Evolutionary conservation across 2,329 filamentous ascomycete species (phyloP).

Genomic region (Fusarium longipes): DNA sequence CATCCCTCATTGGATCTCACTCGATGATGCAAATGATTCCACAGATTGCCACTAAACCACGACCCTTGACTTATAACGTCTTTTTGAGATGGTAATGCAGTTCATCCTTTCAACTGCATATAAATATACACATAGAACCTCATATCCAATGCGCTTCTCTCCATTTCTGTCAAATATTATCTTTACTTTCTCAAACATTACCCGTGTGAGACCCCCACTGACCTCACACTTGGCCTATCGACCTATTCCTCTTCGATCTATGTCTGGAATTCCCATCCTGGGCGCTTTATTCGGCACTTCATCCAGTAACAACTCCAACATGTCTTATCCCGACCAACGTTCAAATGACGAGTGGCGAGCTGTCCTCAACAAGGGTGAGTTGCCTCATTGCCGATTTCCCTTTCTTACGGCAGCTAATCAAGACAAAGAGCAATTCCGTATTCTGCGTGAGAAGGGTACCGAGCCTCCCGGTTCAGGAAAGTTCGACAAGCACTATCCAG

Average conservation of each 20-base stretch:
- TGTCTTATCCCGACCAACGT: constrained; percentile 84
- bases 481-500: constrained; percentile 87
- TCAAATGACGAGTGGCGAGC: constrained; percentile 88
- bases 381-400: not conserved
- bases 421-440: constrained; percentile 90
- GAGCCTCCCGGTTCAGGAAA: constrained; percentile 83
- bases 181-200: constrained; percentile 60
- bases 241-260: constrained; percentile 61
- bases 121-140: constrained; percentile 19
- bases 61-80: constrained; percentile 15
- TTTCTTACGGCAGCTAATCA: constrained; percentile 14
- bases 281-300: constrained; percentile 79
- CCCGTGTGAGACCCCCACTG: constrained; percentile 51
- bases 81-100: constrained; percentile 1
- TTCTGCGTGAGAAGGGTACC: constrained; percentile 92
- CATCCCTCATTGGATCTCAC: constrained; percentile 3
- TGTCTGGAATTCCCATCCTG: constrained; percentile 83
- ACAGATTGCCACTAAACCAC: constrained; percentile 28
- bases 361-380: constrained; percentile 71
- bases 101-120: constrained; percentile 9
- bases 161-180: constrained; percentile 60
- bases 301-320: constrained; percentile 63
- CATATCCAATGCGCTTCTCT: constrained; percentile 60
- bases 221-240: constrained; percentile 41
- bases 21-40: constrained; percentile 47